These are phyloP conservation scores for Picocystis sp. DNA, from an alignment of 163 green algal genomes.

Conservation along the genomic window DNA sequence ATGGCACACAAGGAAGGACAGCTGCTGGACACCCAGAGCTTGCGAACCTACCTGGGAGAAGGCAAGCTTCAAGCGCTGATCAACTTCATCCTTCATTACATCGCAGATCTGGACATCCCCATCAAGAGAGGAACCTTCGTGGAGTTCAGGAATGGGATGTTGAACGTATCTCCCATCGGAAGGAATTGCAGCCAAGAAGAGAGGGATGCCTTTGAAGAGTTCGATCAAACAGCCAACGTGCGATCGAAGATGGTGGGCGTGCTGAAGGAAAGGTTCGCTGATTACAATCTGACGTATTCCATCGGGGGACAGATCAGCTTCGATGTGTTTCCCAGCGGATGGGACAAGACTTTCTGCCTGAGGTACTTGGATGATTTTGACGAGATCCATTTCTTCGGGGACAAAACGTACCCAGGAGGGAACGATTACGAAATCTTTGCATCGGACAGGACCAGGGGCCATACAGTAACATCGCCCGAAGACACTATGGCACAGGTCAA, in stretches of 20 bases:
- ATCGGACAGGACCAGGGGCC: conserved; percentile 64
- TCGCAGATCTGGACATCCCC: conserved; percentile 94
- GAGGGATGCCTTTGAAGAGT: conserved; percentile 86
- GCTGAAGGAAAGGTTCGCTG: conserved; percentile 69
- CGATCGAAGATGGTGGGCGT: conserved; percentile 67
- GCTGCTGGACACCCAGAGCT: conserved; percentile 47
- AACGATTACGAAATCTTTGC: conserved; percentile 98
- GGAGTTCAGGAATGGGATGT: conserved; percentile 97
- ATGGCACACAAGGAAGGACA: conserved; percentile 79
- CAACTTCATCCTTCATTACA: conserved; percentile 91
- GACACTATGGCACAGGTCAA: conserved; percentile 75
- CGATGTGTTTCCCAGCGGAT: conserved; percentile 92
- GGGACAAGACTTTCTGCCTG: conserved; percentile 99
- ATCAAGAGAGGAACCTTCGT: conserved; percentile 98
- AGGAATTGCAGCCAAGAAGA: conserved; percentile 95
- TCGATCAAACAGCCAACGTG: conserved; percentile 53
- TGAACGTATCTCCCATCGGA: conserved; percentile 95
- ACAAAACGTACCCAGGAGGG: conserved; percentile 96
- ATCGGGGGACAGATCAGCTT: conserved; percentile 98
- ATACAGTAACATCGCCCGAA: conserved; percentile 74
- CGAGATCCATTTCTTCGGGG: conserved; percentile 96
- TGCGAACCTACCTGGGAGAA: conserved; percentile 80
- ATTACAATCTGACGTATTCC: conserved; percentile 77
- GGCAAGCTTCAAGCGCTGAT: conserved; percentile 76
- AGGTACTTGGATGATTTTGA: conserved; percentile 84